phyloP scores from a whole-genome alignment of 164 flowering plant genomes.

The Liriodendron chinense region DNA sequence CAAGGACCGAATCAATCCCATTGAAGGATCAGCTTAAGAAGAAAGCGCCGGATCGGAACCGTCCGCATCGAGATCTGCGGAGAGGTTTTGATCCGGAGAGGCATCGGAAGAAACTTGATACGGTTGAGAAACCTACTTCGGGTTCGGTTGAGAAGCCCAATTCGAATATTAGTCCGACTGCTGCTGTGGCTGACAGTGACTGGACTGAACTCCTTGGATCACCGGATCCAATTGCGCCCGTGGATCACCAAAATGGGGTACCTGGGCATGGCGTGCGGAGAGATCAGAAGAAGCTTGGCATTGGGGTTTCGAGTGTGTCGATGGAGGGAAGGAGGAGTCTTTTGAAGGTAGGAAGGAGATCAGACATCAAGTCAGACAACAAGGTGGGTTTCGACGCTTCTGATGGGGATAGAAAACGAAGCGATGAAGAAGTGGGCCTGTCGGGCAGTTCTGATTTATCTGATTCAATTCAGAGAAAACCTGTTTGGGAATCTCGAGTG shows the following conservation, averaged over 20 bases:
- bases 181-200: constrained; percentile 53
- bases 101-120: not conserved
- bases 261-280: constrained; percentile 26
- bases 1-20: constrained; percentile 42
- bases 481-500: constrained; percentile 22
- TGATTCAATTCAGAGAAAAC: constrained; percentile 26
- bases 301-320: not conserved
- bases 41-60: constrained; percentile 35
- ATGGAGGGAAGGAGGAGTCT: not conserved
- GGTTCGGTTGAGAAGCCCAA: constrained; percentile 1
- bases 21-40: constrained; percentile 87
- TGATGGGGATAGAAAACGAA: constrained; percentile 25
- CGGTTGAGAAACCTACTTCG: constrained; percentile 1
- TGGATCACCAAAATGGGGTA: constrained; percentile 36
- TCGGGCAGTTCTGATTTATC: constrained; percentile 8
- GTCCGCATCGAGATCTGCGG: constrained; percentile 19
- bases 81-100: constrained; percentile 19
- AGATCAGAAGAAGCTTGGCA: constrained; percentile 24
- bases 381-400: constrained; percentile 18
- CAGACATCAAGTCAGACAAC: constrained; percentile 13
- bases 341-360: constrained; percentile 20
- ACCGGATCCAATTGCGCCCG: constrained; percentile 24
- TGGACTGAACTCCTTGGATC: constrained; percentile 81
- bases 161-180: constrained; percentile 14
- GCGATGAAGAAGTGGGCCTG: constrained; percentile 36